These are phyloP conservation scores for Sporothrix variecibatus DNA, from an alignment of 2,329 filamentous ascomycete genomes.

Conservation along the genomic window DNA sequence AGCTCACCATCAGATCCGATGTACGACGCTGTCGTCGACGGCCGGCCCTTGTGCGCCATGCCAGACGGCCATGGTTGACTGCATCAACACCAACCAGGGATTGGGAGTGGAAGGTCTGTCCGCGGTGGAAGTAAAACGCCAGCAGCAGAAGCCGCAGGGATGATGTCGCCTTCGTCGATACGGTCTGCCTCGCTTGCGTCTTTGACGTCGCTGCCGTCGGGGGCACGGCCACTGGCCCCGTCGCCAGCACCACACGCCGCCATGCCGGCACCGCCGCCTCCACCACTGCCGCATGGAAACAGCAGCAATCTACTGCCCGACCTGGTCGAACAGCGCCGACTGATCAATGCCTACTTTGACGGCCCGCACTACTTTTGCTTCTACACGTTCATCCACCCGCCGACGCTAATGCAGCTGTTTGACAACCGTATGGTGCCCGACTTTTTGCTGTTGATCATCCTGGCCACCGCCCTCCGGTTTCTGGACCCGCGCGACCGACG, in stretches of 20 bases:
- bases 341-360: constrained; percentile 20
- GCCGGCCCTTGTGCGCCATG: background rate
- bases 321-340: constrained; percentile 6
- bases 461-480: constrained; percentile 10
- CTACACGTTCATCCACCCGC: constrained; percentile 22
- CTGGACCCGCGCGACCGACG: constrained; percentile 16
- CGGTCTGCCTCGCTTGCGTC: background rate
- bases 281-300: background rate
- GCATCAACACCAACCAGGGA: constrained; percentile 16
- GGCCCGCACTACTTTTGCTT: constrained; percentile 24
- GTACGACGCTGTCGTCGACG: background rate
- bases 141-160: background rate
- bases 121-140: background rate
- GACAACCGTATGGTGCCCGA: constrained; percentile 14
- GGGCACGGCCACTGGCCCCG: background rate
- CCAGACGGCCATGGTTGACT: background rate
- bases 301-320: background rate
- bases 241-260: background rate
- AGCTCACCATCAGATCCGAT: constrained; percentile 2
- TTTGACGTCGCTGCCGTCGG: background rate
- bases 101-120: background rate
- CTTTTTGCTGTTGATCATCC: constrained; percentile 17
- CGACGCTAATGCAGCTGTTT: constrained; percentile 23
- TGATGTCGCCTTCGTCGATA: background rate
- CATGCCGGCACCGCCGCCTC: background rate